Conservation (phyloP, 108 stramenopile genomes). For the Discostella pseudostelligera region DNA sequence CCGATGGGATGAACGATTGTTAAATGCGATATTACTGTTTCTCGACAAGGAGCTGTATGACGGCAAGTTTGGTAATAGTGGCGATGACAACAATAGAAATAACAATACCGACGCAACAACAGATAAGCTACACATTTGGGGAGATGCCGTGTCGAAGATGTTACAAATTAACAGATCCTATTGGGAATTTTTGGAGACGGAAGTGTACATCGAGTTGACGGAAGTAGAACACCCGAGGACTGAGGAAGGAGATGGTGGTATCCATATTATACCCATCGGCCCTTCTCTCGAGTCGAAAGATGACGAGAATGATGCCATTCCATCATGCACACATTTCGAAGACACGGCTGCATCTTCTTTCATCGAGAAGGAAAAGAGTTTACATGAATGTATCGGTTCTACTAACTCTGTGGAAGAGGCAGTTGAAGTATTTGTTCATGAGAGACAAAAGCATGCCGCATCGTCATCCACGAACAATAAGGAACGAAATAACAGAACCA, state of each 20-base stretch:
- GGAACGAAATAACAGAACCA: neutral
- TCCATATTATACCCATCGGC: neutral
- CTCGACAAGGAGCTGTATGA: slow-evolving; percentile 30
- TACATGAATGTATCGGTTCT: slow-evolving; percentile 22
- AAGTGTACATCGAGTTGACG: slow-evolving; percentile 25
- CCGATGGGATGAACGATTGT: slow-evolving; percentile 18
- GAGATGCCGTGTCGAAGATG: slow-evolving; percentile 26
- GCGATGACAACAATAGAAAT: neutral
- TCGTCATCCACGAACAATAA: neutral
- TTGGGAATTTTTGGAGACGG: slow-evolving; percentile 35
- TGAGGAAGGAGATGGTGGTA: neutral
- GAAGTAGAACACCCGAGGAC: neutral
- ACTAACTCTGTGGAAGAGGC: slow-evolving; percentile 40
- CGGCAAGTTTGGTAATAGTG: neutral
- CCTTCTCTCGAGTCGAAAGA: neutral
- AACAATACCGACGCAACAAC: neutral
- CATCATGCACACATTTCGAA: neutral
- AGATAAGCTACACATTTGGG: slow-evolving; percentile 17
- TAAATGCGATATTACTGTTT: slow-evolving; percentile 10
- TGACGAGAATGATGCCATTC: neutral
- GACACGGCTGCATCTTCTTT: neutral
- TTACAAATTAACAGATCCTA: slow-evolving; percentile 32
- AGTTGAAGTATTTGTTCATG: slow-evolving; percentile 22
- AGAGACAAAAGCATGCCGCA: neutral
- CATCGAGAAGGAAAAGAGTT: neutral